Conservation (phyloP, 768 basidiomycete species). For the Phanerochaete carnosa region DNA sequence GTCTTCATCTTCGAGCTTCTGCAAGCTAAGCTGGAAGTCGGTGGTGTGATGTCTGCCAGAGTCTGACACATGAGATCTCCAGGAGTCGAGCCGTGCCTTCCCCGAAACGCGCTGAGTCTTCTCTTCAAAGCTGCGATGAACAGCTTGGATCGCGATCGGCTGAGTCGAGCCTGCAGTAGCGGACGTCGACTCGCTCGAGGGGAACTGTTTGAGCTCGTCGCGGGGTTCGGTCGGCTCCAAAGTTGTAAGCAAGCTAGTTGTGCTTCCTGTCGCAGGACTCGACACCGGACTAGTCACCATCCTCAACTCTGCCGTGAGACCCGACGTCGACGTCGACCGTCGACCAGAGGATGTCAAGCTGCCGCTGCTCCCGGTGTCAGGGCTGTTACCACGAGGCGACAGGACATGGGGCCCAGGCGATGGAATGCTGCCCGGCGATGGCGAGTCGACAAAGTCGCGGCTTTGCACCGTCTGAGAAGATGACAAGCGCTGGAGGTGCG, state of each 20-base stretch:
- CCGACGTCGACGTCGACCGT: conserved; percentile 4
- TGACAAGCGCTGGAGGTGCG: conserved; percentile 10
- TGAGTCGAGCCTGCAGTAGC: neutral
- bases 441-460: neutral
- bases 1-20: neutral
- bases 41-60: conserved; percentile 1
- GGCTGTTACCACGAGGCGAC: neutral
- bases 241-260: conserved; percentile 7
- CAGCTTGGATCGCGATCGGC: neutral
- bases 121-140: neutral
- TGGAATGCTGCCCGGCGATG: neutral
- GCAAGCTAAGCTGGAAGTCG: neutral
- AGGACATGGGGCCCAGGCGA: neutral
- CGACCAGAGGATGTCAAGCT: neutral
- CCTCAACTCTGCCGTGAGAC: neutral
- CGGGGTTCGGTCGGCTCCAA: neutral
- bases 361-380: neutral
- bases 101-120: neutral
- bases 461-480: neutral
- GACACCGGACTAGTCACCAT: neutral
- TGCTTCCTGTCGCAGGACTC: conserved; percentile 9
- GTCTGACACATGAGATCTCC: conserved; percentile 21
- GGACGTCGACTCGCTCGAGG: neutral
- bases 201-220: neutral
- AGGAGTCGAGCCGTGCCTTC: conserved; percentile 18